Percentiles rank a stretch among this genome's conserved stretches.
These are phyloP conservation scores for Poronia punctata DNA, from an alignment of 495 filamentous ascomycete species.

Conservation along the genomic window DNA sequence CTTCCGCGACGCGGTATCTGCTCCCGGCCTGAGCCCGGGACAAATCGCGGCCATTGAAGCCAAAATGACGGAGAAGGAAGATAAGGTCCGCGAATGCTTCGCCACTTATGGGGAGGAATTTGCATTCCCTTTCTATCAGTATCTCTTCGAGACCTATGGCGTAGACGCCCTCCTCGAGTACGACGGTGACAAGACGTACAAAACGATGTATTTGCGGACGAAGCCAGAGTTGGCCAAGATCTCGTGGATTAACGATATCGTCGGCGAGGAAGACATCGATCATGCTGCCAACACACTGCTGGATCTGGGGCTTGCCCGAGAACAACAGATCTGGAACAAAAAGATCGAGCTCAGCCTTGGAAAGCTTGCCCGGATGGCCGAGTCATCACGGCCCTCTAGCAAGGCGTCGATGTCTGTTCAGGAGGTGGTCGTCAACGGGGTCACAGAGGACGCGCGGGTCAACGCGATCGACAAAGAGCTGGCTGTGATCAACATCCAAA, in stretches of 20 bases:
- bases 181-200: slow-evolving; percentile 52
- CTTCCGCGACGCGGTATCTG: slow-evolving; percentile 20
- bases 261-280: slow-evolving; percentile 61
- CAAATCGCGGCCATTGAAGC: slow-evolving; percentile 21
- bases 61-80: slow-evolving; percentile 28
- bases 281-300: slow-evolving; percentile 62
- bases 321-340: slow-evolving; percentile 77
- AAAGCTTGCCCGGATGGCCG: slow-evolving; percentile 71
- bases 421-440: slow-evolving; percentile 17
- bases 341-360: slow-evolving; percentile 85
- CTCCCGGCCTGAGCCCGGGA: slow-evolving; percentile 13
- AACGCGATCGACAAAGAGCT: slow-evolving; percentile 52
- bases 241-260: slow-evolving; percentile 92
- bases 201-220: slow-evolving; percentile 69
- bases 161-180: slow-evolving; percentile 63
- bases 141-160: slow-evolving; percentile 58
- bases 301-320: slow-evolving; percentile 54
- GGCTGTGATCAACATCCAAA: slow-evolving; percentile 64
- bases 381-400: slow-evolving; percentile 31
- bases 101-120: slow-evolving; percentile 66
- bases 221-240: slow-evolving; percentile 63
- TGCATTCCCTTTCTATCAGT: slow-evolving; percentile 73
- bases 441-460: slow-evolving; percentile 28
- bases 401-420: slow-evolving; percentile 21
- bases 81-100: slow-evolving; percentile 54